These are phyloP conservation scores for Nadsonia starkeyi-henricii DNA, from an alignment of 1,139 yeast genomes.

Conservation along the genomic window DNA sequence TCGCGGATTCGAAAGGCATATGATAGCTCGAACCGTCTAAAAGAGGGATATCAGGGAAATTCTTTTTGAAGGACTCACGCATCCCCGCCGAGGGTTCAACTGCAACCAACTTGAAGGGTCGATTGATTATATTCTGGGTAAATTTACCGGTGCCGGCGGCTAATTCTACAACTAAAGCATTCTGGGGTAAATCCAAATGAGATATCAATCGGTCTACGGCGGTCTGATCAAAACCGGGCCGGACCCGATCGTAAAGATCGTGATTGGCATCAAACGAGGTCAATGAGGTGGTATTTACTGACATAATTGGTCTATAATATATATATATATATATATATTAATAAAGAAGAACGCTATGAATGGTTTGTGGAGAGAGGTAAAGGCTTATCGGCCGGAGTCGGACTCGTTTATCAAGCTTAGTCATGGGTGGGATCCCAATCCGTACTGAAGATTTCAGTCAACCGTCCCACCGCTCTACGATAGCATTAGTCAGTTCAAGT, in stretches of 20 bases:
- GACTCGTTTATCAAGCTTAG: too few relatives aligned
- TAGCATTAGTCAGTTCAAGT: too few relatives aligned
- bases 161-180: conserved; percentile 33
- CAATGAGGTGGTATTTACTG: conserved; percentile 12
- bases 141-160: conserved; percentile 61
- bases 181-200: conserved; percentile 24
- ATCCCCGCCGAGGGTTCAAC: conserved; percentile 52
- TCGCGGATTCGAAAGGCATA: conserved; percentile 33
- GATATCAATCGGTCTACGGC: conserved; percentile 35
- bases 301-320: conserved; percentile 4
- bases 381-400: too few relatives aligned
- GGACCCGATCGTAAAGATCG: conserved; percentile 35
- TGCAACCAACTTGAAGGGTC: conserved; percentile 34
- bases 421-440: too few relatives aligned
- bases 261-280: conserved; percentile 42
- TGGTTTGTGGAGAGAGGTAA: too few relatives aligned
- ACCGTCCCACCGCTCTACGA: too few relatives aligned
- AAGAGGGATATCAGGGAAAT: conserved; percentile 34
- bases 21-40: conserved; percentile 34
- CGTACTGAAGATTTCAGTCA: too few relatives aligned
- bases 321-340: too few relatives aligned
- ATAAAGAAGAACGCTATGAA: too few relatives aligned
- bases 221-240: conserved; percentile 41
- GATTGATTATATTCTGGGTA: conserved; percentile 32
- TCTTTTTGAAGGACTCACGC: conserved; percentile 34